Base-by-base conservation (phyloP, 805 yeast genomes). In the Dipodascus geniculatus region DNA sequence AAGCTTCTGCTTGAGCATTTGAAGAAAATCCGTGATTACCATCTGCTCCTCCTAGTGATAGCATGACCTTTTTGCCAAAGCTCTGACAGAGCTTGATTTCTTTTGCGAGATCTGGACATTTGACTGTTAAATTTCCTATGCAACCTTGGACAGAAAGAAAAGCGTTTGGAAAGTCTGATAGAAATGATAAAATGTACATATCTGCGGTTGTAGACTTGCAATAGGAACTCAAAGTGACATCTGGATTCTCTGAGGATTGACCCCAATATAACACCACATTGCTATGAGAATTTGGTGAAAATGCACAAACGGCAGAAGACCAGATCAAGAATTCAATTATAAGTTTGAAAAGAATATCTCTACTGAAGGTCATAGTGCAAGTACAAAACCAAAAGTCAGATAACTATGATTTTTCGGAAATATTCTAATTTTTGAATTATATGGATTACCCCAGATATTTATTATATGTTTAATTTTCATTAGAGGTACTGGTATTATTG, bases 241-340 rank as follows among this genome's bases (percentile, higher is more conserved):
- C 58, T 77, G 78, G 11, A 73, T 63, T 3, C 85, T 85, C 17
- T 77, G 81, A 9, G 89, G 79, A 58, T 68, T 87, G 95, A 50
- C 96, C 96, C 95, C 95, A 87, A 69, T 87, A 87, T 9, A 85
- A 74, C 23, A 83, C 95, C 44, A 85, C 80, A 60, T 85, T 83
- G 50, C 72, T 63, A 47, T 76, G 72, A 33, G 80, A 67, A 20
- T 54, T 50, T 35, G 56, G 50, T 23, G 59, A 57, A 23, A 56
- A 60, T 2, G 62, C 62, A 4, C 60, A 58, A 3, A 23, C 44
- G n/a, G n/a, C n/a, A 2, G 53, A 20, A 23, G 49, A 38, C 20
- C 20, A n/a, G 19, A 38, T 38, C 4, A 38, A 38, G 6, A 38
- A 38, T 4, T 38, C 20, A 16, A 38, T n/a, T n/a, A 38, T 11